phyloP scores from a whole-genome alignment of 2,329 filamentous ascomycete genomes.

The Coniochaeta pulveracea region DNA sequence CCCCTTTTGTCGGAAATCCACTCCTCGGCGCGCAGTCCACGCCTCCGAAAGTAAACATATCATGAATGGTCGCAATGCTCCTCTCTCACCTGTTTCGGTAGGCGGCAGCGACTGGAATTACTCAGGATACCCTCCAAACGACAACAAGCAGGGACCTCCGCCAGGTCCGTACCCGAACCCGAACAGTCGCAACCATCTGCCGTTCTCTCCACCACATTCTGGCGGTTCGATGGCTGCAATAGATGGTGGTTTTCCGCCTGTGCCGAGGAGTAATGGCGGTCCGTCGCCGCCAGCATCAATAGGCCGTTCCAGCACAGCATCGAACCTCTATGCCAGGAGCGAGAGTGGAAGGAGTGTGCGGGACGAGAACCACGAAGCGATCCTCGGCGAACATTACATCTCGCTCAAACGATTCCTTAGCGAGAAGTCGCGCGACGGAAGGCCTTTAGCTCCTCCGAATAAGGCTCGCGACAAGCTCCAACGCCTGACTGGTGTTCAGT shows the following conservation, averaged over 20 bases:
- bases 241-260: slow-evolving; percentile 45
- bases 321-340: slow-evolving; percentile 54
- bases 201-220: slow-evolving; percentile 60
- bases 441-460: slow-evolving; percentile 64
- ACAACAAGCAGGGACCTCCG: slow-evolving; percentile 36
- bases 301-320: slow-evolving; percentile 73
- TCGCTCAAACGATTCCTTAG: slow-evolving; percentile 68
- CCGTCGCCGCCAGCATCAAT: slow-evolving; percentile 85
- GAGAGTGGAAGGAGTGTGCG: slow-evolving; percentile 51
- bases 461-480: slow-evolving; percentile 91
- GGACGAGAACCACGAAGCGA: slow-evolving; percentile 48
- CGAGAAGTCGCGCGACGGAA: slow-evolving; percentile 60
- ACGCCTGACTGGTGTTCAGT: slow-evolving; percentile 81
- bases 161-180: slow-evolving; percentile 39
- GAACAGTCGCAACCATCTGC: slow-evolving; percentile 33
- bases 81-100: slow-evolving; percentile 72
- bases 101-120: slow-evolving; percentile 80
- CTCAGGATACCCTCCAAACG: slow-evolving; percentile 29
- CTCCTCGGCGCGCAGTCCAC: background rate
- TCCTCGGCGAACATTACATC: slow-evolving; percentile 70
- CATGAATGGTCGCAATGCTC: slow-evolving; percentile 66
- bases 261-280: slow-evolving; percentile 44
- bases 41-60: slow-evolving; percentile 15
- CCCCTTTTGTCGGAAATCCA: background rate
- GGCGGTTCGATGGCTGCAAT: slow-evolving; percentile 46